These are phyloP conservation scores for Fraxinus albicans DNA, from an alignment of 305 asterid genomes.

Conservation along the genomic window DNA sequence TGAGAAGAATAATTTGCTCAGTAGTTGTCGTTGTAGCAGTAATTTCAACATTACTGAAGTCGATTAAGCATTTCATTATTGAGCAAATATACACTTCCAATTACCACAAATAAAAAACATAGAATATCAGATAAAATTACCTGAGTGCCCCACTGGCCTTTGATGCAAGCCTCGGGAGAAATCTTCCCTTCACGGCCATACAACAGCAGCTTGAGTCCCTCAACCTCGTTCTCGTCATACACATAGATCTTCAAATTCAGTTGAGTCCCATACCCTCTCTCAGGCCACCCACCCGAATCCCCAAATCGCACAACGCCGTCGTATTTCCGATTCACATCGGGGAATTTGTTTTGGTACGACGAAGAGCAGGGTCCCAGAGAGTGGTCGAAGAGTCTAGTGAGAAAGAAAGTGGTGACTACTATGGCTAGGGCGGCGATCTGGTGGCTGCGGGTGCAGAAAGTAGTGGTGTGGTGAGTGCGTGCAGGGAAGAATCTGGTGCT, in stretches of 20 bases:
- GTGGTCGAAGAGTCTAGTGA: slow-evolving; percentile 74
- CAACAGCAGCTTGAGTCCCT: slow-evolving; percentile 64
- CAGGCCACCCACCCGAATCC: slow-evolving; percentile 39
- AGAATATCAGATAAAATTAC: slow-evolving; percentile 30
- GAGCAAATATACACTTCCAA: not conserved
- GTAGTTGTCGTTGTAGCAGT: not conserved
- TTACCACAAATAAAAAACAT: not conserved
- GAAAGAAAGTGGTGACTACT: slow-evolving; percentile 67
- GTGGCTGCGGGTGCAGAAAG: slow-evolving; percentile 60
- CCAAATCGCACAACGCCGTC: slow-evolving; percentile 34
- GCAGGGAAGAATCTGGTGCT: slow-evolving; percentile 39
- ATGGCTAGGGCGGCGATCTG: slow-evolving; percentile 82
- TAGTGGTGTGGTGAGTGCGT: slow-evolving; percentile 30
- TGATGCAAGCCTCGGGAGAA: slow-evolving; percentile 65
- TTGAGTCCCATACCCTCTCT: slow-evolving; percentile 45
- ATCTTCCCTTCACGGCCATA: slow-evolving; percentile 83
- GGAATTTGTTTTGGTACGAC: slow-evolving; percentile 20
- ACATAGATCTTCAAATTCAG: slow-evolving; percentile 78
- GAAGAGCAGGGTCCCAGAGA: slow-evolving; percentile 39
- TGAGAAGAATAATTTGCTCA: not conserved
- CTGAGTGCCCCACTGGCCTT: slow-evolving; percentile 99
- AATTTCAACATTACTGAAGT: not conserved
- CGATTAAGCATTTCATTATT: not conserved
- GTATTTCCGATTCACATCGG: slow-evolving; percentile 18
- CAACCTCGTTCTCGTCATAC: slow-evolving; percentile 76